Evolutionary conservation across 1,139 yeast species (phyloP), one percentile per base, ranked within the genome.

Genomic region (Sugiyamaella novakii): DNA sequence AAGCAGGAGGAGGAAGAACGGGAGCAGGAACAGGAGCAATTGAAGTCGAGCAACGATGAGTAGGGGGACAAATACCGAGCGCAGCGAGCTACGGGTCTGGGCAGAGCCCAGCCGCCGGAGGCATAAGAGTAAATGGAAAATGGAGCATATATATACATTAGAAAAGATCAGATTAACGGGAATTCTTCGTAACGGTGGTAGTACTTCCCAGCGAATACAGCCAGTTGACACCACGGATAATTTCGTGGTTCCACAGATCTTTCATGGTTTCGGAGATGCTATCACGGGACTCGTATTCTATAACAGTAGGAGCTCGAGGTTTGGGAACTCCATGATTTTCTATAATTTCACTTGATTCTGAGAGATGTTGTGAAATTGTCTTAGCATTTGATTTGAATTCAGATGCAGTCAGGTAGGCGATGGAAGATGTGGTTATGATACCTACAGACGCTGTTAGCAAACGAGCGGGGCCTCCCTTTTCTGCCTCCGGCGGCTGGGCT

Each of bases 201-300:
- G 42, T 25, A 8, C 27, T 25, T 18, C 47, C 47, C 24, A 48
- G 24, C 19, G 80, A 67, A 61, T 82, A 83, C 3, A 71, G 50
- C 82, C 87, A 84, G 58, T 82, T 82, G 21, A 83, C 88, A 57
- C 78, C 77, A 43, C 72, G 75, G 55, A 84, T 75, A 46, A 87
- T 77, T 63, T 86, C 94, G 47, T 79, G 82, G 61, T 87, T 84
- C 96, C 96, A 87, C 41, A 87, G 74, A 61, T 87, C 95, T 59
- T 83, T 86, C 54, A 79, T 73, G 0, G 91, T 83, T 65, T 87
- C 92, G 8, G 61, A 61, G 37, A 80, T 61, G 33, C 73, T 69
- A 34, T 76, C 73, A 37, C 80, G 73, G 40, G 76, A 69, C 34
- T 68, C 63, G 51, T 75, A 78, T 18, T 74, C 68, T 21, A 74